Base-by-base conservation (phyloP, 2,329 filamentous ascomycete species). In the Thermomyces lanuginosus region DNA sequence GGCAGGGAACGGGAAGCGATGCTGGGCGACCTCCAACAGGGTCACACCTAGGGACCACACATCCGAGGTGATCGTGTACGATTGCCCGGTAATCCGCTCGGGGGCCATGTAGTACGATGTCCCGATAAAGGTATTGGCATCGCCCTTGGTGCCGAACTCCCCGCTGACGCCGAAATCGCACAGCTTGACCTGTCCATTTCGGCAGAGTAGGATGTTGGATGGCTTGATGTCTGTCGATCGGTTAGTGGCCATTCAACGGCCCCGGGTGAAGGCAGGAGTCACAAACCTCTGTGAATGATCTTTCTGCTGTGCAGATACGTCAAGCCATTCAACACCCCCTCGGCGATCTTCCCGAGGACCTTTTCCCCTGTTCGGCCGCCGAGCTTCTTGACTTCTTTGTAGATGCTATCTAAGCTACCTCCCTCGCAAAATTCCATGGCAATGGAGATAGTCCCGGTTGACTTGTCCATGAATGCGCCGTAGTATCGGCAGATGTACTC, bases 51-150 rank as follows among this genome's bases (percentile, higher is more conserved):
- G 75, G 21, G 84, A 93, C 89, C 89, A 98, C 30, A 98, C 89
- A 43, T 98, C 89, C 5, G 83, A 92, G 2, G 86, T 98, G 53
- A 98, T 98, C 35, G 86, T 98, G 55, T 98, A 98, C 26, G 78
- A 86, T 59, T 95, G 82, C 32, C 89, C 89, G 1, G 89, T 93
- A 51, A 98, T 98, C 27, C 89, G 77, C 54, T 98, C 89, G 0
- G 89, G 89, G 3, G 89, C 89, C 89, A 98, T 98, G 62, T 98
- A 98, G 52, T 95, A 98, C 34, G 81, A 92, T 8, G 89, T 98
- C 36, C 89, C 89, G 48, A 98, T 98, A 47, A 98, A 98, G 0
- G 89, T 98, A 52, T 95, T 93, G 38, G 89, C 89, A 50, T 95
- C 89, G 28, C 89, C 89, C 55, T 98, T 95, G 26, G 89, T 98